Conservation (phyloP, 2,329 filamentous ascomycete species). For the Colletotrichum eleusines region DNA sequence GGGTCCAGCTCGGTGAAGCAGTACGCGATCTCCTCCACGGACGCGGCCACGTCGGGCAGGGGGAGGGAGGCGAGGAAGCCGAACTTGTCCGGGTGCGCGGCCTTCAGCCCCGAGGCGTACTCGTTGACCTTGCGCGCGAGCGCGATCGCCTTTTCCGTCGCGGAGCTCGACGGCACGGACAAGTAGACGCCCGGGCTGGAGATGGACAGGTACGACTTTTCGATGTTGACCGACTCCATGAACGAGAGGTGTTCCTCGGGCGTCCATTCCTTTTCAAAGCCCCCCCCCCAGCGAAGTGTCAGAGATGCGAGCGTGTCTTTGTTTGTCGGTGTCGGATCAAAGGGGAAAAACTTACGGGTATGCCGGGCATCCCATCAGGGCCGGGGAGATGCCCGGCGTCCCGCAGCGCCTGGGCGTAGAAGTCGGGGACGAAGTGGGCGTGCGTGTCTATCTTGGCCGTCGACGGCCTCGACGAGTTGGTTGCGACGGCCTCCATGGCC, state of each 20-base stretch:
- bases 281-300: too few relatives aligned
- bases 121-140: conserved; percentile 44
- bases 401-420: conserved; percentile 43
- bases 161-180: conserved; percentile 41
- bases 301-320: background rate
- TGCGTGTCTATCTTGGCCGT: conserved; percentile 45
- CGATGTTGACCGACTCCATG: conserved; percentile 43
- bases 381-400: conserved; percentile 45
- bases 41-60: conserved; percentile 60
- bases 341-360: conserved; percentile 41
- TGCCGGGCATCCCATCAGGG: conserved; percentile 46
- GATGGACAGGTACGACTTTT: conserved; percentile 44
- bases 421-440: conserved; percentile 45
- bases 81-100: conserved; percentile 47
- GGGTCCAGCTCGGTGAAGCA: conserved; percentile 54
- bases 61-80: conserved; percentile 67
- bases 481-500: background rate
- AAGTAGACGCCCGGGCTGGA: conserved; percentile 47
- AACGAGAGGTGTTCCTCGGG: conserved; percentile 42
- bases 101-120: conserved; percentile 43
- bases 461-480: background rate
- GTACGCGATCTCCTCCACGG: conserved; percentile 60
- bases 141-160: conserved; percentile 50
- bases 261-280: background rate
- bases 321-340: too few relatives aligned